Base-by-base conservation (phyloP, 495 filamentous ascomycete species). In the Thozetella sp. region DNA sequence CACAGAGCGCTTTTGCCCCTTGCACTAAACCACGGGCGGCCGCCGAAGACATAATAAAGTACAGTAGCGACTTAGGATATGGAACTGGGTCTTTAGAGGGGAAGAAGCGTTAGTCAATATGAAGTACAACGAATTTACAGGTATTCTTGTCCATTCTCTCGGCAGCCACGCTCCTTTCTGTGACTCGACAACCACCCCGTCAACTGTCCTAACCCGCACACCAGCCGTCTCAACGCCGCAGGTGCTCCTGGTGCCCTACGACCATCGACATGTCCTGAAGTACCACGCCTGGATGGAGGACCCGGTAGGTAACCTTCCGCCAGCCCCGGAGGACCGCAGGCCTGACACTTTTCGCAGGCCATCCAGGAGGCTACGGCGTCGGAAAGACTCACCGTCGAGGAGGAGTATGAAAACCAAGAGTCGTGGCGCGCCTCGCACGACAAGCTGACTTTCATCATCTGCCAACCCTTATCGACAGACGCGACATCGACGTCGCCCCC, bases 231-330 rank as follows among this genome's bases (percentile, higher is more conserved):
- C 84, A 6, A 90, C 89, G 2, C 71, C 82, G 0, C 78, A 76
- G 43, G 74, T 89, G 48, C 80, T 95, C 20, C 80, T 97, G 26
- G 92, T 97, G 43, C 93, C 93, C 4, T 97, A 97, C 67, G 91
- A 89, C 34, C 73, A 76, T 56, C 87, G 86, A 73, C 93, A 97
- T 76, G 93, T 97, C 30, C 81, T 80, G 10, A 87, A 79, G 2
- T 97, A 97, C 63, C 90, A 96, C 63, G 75, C 84, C 67, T 97
- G 93, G 93, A 97, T 97, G 93, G 80, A 94, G 80, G 89, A 95
- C 64, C 82, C 88, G 57, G 92, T 94, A 76, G 55, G 69, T 59
- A 23, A 11, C 20, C 17, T 40, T 37, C 3, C 51, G 17, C n/a
- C 15, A 37, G 2, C n/a, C 25, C 23, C 63, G 52, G 48, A n/a